A percentile compares a stretch with the other conserved stretches of the same genome.
Conservation (phyloP, 2,329 filamentous ascomycete genomes). For the Xylaria sp. region DNA sequence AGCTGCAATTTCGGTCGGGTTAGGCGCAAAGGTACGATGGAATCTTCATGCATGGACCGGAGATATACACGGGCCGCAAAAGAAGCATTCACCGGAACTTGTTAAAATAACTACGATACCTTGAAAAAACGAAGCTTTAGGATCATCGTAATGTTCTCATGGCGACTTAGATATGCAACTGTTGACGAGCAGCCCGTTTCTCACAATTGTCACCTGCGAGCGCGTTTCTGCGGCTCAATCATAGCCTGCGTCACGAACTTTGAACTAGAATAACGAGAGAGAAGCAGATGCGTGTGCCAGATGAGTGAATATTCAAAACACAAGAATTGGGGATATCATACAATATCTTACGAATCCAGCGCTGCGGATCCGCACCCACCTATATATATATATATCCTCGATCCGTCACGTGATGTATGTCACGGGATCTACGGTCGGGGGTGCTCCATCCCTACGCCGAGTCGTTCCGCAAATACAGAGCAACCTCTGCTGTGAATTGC, state of each 20-base stretch:
- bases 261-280: neutral
- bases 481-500: conserved; percentile 60
- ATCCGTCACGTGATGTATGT: conserved; percentile 41
- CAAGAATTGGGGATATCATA: no score
- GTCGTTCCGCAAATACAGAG: conserved; percentile 58
- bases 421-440: conserved; percentile 34
- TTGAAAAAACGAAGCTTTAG: conserved; percentile 39
- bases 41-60: conserved; percentile 29
- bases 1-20: conserved; percentile 24
- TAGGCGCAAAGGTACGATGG: conserved; percentile 40
- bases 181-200: neutral
- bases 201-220: neutral
- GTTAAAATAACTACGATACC: conserved; percentile 44
- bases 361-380: neutral
- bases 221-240: neutral
- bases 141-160: conserved; percentile 32
- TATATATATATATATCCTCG: neutral
- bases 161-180: conserved; percentile 5
- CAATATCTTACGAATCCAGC: no score
- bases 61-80: conserved; percentile 13
- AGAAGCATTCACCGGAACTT: neutral
- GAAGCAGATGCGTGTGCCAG: neutral
- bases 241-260: neutral
- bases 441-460: conserved; percentile 40
- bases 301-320: neutral